Conservation (phyloP, 352 stramenopile genomes). For the Pythium dissotocum region DNA sequence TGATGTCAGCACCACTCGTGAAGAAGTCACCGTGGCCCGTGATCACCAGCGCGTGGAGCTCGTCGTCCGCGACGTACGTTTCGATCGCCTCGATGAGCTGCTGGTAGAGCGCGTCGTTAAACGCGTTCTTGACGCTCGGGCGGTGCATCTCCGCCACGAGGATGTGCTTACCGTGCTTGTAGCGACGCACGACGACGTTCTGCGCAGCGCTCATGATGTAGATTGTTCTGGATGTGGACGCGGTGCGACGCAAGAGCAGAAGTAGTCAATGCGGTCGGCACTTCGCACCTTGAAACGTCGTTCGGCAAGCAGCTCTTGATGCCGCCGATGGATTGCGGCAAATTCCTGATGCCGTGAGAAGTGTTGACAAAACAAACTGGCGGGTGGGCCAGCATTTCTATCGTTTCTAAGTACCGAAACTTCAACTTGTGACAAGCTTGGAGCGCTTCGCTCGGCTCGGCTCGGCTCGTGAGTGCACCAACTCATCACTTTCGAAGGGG, state of each 20-base stretch:
- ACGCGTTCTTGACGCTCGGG: slow-evolving; percentile 87
- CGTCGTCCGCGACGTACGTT: slow-evolving; percentile 56
- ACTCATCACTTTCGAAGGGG: slow-evolving; percentile 16
- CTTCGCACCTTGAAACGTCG: neutral
- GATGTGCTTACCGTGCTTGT: slow-evolving; percentile 55
- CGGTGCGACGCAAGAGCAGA: neutral
- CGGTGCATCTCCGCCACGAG: slow-evolving; percentile 76
- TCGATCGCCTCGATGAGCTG: slow-evolving; percentile 79
- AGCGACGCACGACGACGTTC: slow-evolving; percentile 42
- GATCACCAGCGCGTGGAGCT: slow-evolving; percentile 83
- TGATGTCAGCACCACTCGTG: slow-evolving; percentile 85
- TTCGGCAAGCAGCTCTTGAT: neutral
- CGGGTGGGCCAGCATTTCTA: slow-evolving; percentile 9
- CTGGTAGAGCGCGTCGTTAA: slow-evolving; percentile 86
- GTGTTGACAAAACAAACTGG: slow-evolving; percentile 29
- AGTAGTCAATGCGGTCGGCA: neutral
- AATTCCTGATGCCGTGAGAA: neutral
- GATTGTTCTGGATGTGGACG: neutral
- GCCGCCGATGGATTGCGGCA: neutral
- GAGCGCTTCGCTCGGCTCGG: neutral
- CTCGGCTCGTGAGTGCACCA: neutral
- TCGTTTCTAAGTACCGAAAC: slow-evolving; percentile 18
- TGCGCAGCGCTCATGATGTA: slow-evolving; percentile 7
- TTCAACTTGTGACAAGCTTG: slow-evolving; percentile 15
- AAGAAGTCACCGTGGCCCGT: slow-evolving; percentile 92